phyloP scores from a whole-genome alignment of 345 rosid species.

The Abelmoschus esculentus region DNA sequence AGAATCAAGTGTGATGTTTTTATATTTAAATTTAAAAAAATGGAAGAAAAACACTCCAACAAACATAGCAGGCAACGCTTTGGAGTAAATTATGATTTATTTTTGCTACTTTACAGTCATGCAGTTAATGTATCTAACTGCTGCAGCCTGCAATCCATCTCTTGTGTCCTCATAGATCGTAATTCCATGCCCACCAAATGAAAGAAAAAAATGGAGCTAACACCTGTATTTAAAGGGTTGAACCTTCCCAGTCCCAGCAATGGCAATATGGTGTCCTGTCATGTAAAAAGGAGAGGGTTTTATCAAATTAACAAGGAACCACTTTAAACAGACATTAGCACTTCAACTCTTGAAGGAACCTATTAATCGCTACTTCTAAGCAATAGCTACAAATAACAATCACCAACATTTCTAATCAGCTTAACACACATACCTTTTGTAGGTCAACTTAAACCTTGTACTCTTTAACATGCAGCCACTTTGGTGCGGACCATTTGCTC shows the following conservation, averaged over 20 bases:
- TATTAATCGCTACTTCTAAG: too few species aligned
- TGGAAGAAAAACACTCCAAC: not conserved
- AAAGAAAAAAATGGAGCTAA: constrained; percentile 3
- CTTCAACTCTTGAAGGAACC: too few species aligned
- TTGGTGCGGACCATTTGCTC: constrained; percentile 90
- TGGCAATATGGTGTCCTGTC: not conserved
- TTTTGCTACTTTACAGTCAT: not conserved
- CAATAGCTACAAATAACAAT: too few species aligned
- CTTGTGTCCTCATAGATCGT: too few species aligned
- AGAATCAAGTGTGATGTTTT: too few species aligned
- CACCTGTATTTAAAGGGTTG: not conserved
- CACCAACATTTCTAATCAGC: not conserved
- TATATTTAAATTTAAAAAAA: not conserved
- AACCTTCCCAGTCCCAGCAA: not conserved
- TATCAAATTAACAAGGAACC: too few species aligned
- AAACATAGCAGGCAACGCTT: not conserved
- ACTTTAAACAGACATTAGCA: too few species aligned
- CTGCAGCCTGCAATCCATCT: not conserved
- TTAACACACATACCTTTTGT: constrained; percentile 11
- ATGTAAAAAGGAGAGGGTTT: not conserved
- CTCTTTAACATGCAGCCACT: constrained; percentile 83
- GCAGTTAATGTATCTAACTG: not conserved
- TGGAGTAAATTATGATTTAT: not conserved
- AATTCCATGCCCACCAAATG: not conserved
- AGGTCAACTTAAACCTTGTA: constrained; percentile 34